Evolutionary conservation across 75 land plant species (phyloP).

Genomic region (Cryptomeria japonica): DNA sequence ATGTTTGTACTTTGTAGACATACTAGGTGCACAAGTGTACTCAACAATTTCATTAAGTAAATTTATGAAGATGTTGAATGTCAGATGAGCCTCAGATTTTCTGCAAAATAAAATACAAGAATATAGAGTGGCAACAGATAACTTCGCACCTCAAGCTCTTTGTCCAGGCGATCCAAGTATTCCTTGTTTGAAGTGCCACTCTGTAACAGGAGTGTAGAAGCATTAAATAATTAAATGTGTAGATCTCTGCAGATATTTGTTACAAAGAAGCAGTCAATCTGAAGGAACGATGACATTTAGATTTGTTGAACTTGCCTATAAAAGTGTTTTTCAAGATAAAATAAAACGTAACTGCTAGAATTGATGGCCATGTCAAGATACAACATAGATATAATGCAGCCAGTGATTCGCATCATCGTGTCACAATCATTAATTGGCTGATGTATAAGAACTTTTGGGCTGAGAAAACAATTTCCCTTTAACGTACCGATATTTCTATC

Average conservation of each 20-base stretch:
- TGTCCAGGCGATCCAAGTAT: slow-evolving; percentile 66
- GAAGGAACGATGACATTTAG: neutral
- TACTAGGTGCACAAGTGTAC: neutral
- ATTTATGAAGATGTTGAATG: neutral
- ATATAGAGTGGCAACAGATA: neutral
- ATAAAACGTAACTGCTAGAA: neutral
- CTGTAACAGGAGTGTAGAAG: slow-evolving; percentile 30
- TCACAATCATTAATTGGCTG: neutral
- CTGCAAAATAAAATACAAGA: neutral
- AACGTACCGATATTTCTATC: slow-evolving; percentile 71
- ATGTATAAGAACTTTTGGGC: neutral
- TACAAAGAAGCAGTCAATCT: neutral
- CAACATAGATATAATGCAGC: slow-evolving; percentile 1
- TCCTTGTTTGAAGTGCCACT: slow-evolving; percentile 74
- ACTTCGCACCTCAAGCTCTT: slow-evolving; percentile 73
- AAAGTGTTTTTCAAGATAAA: neutral
- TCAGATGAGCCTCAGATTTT: neutral
- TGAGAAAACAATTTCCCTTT: neutral
- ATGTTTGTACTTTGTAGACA: neutral
- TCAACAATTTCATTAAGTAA: neutral
- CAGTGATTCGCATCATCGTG: neutral
- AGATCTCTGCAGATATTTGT: neutral
- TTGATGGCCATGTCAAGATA: neutral
- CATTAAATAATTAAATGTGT: neutral
- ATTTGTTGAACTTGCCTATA: neutral